Conservation (phyloP, 768 basidiomycete species). For the Suillus discolor region DNA sequence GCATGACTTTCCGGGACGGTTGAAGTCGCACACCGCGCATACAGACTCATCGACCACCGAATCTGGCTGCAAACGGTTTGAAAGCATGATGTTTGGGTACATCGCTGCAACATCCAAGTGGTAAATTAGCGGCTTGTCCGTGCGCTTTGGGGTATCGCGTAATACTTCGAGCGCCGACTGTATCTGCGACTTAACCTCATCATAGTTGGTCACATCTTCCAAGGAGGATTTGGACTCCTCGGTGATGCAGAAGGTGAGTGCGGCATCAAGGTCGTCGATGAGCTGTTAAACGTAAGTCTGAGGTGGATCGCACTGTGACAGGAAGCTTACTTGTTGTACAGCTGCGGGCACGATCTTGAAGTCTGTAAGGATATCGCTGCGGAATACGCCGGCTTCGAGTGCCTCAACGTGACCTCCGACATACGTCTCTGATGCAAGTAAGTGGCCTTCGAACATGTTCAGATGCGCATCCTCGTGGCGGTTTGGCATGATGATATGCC, state of each 20-base stretch:
- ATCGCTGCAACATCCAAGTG: constrained; percentile 99
- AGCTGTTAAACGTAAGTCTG: constrained; percentile 51
- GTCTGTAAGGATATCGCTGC: constrained; percentile 92
- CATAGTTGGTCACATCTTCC: constrained; percentile 91
- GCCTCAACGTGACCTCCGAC: constrained; percentile 99
- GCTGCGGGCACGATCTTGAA: constrained; percentile 94
- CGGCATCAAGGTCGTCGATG: constrained; percentile 92
- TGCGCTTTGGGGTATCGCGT: constrained; percentile 88
- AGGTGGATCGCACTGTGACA: not conserved
- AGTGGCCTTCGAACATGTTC: constrained; percentile 92
- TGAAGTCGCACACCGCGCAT: constrained; percentile 98
- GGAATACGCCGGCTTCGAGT: constrained; percentile 95
- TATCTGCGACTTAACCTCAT: constrained; percentile 85
- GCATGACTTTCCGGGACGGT: constrained; percentile 93
- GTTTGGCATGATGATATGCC: constrained; percentile 96
- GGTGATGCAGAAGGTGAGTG: constrained; percentile 83
- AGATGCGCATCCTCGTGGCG: constrained; percentile 92
- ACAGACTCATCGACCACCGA: constrained; percentile 96
- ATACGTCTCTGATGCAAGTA: constrained; percentile 97
- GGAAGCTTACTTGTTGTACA: constrained; percentile 60
- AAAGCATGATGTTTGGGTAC: constrained; percentile 99
- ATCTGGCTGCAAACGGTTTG: constrained; percentile 97
- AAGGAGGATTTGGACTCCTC: constrained; percentile 82
- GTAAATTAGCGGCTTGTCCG: constrained; percentile 94
- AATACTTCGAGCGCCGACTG: constrained; percentile 78